phyloP scores from a whole-genome alignment of 2,329 filamentous ascomycete species.

The Cladophialophora chaetospira region DNA sequence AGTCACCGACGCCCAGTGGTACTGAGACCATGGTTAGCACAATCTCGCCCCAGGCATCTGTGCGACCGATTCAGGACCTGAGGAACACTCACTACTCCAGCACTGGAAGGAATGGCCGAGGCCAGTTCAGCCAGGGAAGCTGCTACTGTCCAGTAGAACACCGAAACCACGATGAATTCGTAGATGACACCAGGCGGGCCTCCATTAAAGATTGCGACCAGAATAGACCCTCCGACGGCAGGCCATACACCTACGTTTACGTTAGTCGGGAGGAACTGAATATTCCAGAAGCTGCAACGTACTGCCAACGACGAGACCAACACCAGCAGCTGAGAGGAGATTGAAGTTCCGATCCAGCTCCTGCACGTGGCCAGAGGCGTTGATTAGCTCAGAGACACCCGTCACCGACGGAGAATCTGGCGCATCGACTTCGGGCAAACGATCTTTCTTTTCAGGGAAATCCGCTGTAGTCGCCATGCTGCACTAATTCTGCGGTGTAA shows the following conservation, averaged over 20 bases:
- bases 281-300: neutral
- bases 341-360: slow-evolving; percentile 66
- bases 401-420: slow-evolving; percentile 1
- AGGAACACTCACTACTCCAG: slow-evolving; percentile 46
- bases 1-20: slow-evolving; percentile 64
- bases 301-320: slow-evolving; percentile 64
- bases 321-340: slow-evolving; percentile 60
- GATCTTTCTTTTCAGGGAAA: slow-evolving; percentile 8
- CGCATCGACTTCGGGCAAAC: neutral
- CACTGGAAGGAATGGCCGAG: slow-evolving; percentile 61
- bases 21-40: slow-evolving; percentile 34
- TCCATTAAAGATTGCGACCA: slow-evolving; percentile 51
- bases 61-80: too few relatives aligned
- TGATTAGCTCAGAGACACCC: slow-evolving; percentile 43
- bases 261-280: neutral
- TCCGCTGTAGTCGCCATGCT: slow-evolving; percentile 5
- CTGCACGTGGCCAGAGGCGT: slow-evolving; percentile 65
- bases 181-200: slow-evolving; percentile 64
- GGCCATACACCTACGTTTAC: slow-evolving; percentile 53
- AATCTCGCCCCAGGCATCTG: too few relatives aligned
- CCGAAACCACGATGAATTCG: slow-evolving; percentile 56
- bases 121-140: slow-evolving; percentile 63
- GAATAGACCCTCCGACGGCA: slow-evolving; percentile 59
- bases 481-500: neutral
- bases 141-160: slow-evolving; percentile 61